A percentile compares a stretch with the other conserved stretches of the same genome.
Evolutionary conservation across 2,329 filamentous ascomycete species (phyloP).

Genomic region (Pochonia chlamydosporia): DNA sequence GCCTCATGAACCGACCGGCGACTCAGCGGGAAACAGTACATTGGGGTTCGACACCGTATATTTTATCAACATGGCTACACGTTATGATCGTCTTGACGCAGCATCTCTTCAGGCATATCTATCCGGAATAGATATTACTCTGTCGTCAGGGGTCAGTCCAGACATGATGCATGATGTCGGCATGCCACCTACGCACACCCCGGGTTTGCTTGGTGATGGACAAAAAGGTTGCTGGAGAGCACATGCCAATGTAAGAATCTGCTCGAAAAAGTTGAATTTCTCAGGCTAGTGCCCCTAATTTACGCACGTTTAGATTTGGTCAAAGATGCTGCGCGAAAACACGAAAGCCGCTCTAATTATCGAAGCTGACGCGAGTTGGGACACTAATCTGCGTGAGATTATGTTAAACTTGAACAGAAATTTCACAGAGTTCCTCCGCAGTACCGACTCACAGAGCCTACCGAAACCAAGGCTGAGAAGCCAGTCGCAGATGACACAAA

Average conservation of each 20-base stretch:
- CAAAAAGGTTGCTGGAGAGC: slow-evolving; percentile 22
- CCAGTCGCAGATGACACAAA: neutral
- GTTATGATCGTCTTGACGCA: slow-evolving; percentile 21
- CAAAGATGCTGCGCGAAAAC: slow-evolving; percentile 16
- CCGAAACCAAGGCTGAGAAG: neutral
- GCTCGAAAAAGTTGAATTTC: neutral
- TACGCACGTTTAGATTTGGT: slow-evolving; percentile 17
- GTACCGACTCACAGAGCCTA: too few relatives aligned
- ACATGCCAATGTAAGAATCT: slow-evolving; percentile 19
- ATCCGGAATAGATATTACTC: slow-evolving; percentile 17
- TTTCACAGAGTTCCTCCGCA: neutral
- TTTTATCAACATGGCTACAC: slow-evolving; percentile 16
- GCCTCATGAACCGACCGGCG: too few relatives aligned
- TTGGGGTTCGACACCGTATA: neutral
- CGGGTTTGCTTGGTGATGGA: slow-evolving; percentile 10
- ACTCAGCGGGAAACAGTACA: neutral
- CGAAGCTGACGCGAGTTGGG: slow-evolving; percentile 23
- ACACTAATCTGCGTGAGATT: slow-evolving; percentile 18
- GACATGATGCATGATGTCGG: slow-evolving; percentile 16
- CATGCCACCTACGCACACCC: slow-evolving; percentile 17
- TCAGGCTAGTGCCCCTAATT: too few relatives aligned
- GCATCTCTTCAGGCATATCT: slow-evolving; percentile 21
- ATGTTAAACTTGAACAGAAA: slow-evolving; percentile 15
- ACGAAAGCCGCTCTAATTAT: slow-evolving; percentile 17
- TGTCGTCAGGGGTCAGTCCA: slow-evolving; percentile 14